Base-by-base conservation (phyloP, 306 rosid genomes). In the Prunus padus region DNA sequence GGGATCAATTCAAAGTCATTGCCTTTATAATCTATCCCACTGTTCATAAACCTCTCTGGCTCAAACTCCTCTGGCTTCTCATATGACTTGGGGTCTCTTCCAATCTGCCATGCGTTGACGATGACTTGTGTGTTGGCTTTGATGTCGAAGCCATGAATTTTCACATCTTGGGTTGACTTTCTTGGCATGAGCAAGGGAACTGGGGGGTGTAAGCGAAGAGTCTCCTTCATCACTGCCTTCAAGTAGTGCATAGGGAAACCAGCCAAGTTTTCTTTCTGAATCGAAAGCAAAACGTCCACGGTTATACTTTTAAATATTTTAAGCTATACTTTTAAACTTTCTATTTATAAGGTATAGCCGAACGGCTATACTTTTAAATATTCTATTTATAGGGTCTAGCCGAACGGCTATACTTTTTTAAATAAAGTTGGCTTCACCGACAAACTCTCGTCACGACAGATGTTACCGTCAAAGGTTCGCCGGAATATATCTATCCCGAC, bases 171-270 rank as follows among this genome's bases (percentile, higher is more conserved):
- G 0, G 4, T 81, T 10, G 79, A 72, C 69, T 74, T 74, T 70
- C 83, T 55, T 0, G 90, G 92, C 7, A 84, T 0, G 1, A 86
- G 19, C 16, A 90, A 37, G 0, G 96, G 83, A 51, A 72, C 0
- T 0, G 92, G 88, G 0, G 88, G 84, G 33, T 84, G 89, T 23
- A 82, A 1, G 0, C 88, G 78, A 4, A 83, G n/a, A n/a, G n/a
- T n/a, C n/a, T n/a, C n/a, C n/a, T n/a, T n/a, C n/a, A n/a, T n/a
- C n/a, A n/a, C n/a, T 0, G 87, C 92, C 44, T 82, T 86, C 44
- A 86, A 45, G 77, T 80, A 90, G 14, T 63, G 74, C 89, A n/a
- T n/a, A n/a, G 88, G 76, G 30, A 84, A 80, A 1, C 91, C 91
- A 19, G 65, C 2, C 25, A 46, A 8, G 3, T 81, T 15, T 16